A percentile compares a stretch with the other conserved stretches of the same genome.
These are phyloP conservation scores for Senna siamea DNA, from an alignment of 306 rosid species.

Conservation along the genomic window DNA sequence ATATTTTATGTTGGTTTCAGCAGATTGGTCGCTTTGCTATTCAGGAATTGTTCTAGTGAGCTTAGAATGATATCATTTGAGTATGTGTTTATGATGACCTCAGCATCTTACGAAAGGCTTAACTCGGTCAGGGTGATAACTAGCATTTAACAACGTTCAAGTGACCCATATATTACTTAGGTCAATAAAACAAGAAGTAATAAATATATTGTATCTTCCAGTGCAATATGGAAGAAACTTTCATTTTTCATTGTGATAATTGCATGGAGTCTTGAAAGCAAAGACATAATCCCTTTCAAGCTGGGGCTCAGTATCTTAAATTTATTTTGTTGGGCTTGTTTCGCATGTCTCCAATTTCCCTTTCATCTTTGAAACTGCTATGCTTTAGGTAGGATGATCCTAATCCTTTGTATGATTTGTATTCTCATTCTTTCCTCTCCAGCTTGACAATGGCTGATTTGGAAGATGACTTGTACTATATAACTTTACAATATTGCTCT, in stretches of 20 bases:
- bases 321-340: background rate
- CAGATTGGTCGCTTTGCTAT: constrained; percentile 6
- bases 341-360: constrained; percentile 22
- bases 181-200: background rate
- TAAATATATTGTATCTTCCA: background rate
- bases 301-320: background rate
- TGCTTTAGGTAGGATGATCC: background rate
- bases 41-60: background rate
- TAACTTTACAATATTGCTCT: background rate
- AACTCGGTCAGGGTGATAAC: background rate
- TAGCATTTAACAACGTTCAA: background rate
- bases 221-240: background rate
- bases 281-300: background rate
- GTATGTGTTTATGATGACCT: background rate
- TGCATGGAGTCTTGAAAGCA: background rate
- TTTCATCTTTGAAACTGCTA: background rate
- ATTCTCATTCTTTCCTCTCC: background rate
- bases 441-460: background rate
- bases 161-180: background rate
- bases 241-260: background rate
- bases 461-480: background rate
- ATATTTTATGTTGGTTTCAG: constrained; percentile 25
- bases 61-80: background rate
- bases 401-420: background rate
- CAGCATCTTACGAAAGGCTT: background rate